These are phyloP conservation scores for Coprinellus micaceus DNA, from an alignment of 768 basidiomycete genomes.

Conservation along the genomic window DNA sequence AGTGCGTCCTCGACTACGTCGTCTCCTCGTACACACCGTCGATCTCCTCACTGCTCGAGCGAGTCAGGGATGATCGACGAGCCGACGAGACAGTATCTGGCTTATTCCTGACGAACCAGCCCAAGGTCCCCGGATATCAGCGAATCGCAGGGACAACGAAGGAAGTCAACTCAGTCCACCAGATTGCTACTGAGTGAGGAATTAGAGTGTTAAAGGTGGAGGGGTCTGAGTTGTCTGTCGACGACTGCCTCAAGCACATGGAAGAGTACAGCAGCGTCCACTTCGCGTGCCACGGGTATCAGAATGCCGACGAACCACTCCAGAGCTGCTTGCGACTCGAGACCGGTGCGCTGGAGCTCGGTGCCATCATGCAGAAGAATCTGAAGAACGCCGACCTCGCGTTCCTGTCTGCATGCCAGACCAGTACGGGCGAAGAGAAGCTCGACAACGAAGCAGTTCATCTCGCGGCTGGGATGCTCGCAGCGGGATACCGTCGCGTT, in stretches of 20 bases:
- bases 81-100: neutral
- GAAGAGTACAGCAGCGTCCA: constrained; percentile 22
- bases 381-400: constrained; percentile 24
- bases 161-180: constrained; percentile 1
- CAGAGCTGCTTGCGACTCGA: constrained; percentile 21
- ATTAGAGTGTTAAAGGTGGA: neutral
- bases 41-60: constrained; percentile 6
- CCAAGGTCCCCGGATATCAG: neutral
- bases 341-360: constrained; percentile 16
- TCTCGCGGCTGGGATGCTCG: constrained; percentile 36
- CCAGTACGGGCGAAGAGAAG: constrained; percentile 25
- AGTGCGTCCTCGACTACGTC: constrained; percentile 11
- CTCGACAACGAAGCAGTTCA: constrained; percentile 34
- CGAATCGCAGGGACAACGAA: constrained; percentile 11
- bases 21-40: constrained; percentile 21
- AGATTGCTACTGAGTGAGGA: neutral
- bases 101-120: constrained; percentile 15
- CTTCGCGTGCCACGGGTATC: constrained; percentile 30
- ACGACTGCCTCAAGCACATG: constrained; percentile 10
- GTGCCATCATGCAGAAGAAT: constrained; percentile 9
- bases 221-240: neutral
- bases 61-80: neutral
- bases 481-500: constrained; percentile 26
- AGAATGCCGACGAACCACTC: constrained; percentile 22
- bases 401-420: constrained; percentile 40